A percentile compares a stretch with the other conserved stretches of the same genome.
These are phyloP conservation scores for Mortierella sp. DNA, from an alignment of 371 early-diverging fungal genomes.

Conservation along the genomic window DNA sequence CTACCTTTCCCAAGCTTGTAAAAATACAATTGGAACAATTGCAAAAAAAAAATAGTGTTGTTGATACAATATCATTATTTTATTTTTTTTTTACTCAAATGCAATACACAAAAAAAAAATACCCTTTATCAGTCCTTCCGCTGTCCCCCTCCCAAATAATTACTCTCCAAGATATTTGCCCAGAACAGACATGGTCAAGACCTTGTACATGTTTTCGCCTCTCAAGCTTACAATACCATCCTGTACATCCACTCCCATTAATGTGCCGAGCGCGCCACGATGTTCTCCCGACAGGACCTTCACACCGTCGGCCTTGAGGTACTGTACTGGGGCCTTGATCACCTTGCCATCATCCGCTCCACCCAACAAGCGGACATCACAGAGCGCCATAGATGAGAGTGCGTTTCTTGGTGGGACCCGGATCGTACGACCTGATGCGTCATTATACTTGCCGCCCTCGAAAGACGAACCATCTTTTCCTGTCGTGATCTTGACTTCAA, in stretches of 20 bases:
- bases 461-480: conserved; percentile 39
- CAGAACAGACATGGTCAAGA: conserved; percentile 70
- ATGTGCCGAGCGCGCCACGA: conserved; percentile 78
- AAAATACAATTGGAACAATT: no score
- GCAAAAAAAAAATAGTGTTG: no score
- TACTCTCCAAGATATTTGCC: conserved; percentile 66
- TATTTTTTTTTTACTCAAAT: background rate
- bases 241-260: conserved; percentile 85
- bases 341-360: conserved; percentile 56
- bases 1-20: no score
- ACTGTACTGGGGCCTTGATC: conserved; percentile 58
- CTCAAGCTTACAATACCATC: conserved; percentile 85
- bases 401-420: conserved; percentile 63
- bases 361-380: conserved; percentile 56
- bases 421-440: conserved; percentile 58
- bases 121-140: background rate
- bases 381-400: conserved; percentile 63
- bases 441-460: conserved; percentile 46
- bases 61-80: background rate
- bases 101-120: background rate
- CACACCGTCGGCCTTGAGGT: conserved; percentile 79
- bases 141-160: background rate
- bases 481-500: conserved; percentile 62
- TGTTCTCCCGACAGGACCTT: conserved; percentile 81
- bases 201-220: conserved; percentile 72